These are phyloP conservation scores for Yamadazyma sp. DNA, from an alignment of 1,139 yeast genomes.

Conservation along the genomic window DNA sequence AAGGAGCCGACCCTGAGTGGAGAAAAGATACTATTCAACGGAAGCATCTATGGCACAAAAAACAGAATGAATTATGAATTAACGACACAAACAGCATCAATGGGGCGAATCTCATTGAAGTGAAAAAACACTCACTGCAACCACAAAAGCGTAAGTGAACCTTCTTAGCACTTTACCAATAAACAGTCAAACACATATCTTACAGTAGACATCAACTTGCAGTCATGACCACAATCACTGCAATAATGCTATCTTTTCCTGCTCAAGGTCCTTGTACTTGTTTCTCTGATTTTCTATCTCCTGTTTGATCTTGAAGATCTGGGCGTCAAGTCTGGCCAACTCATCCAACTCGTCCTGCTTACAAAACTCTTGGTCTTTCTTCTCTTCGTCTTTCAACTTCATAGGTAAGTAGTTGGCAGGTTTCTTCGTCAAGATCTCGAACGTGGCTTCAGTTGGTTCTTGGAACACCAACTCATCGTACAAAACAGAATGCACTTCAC, in stretches of 20 bases:
- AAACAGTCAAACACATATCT: too few species aligned
- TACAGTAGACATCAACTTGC: too few species aligned
- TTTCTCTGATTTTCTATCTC: conserved; percentile 55
- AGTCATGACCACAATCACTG: too few species aligned
- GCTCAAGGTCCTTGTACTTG: conserved; percentile 54
- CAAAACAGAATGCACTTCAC: conserved; percentile 62
- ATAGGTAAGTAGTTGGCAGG: conserved; percentile 78
- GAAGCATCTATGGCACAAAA: too few species aligned
- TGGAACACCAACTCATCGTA: conserved; percentile 93
- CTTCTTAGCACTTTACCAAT: too few species aligned
- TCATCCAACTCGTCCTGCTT: conserved; percentile 71
- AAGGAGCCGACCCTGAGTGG: too few species aligned
- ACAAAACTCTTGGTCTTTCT: conserved; percentile 43
- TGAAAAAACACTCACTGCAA: too few species aligned
- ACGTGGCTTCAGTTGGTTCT: conserved; percentile 91
- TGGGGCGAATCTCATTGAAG: too few species aligned
- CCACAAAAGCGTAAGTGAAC: neutral
- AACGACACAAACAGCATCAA: too few species aligned
- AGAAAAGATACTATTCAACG: too few species aligned
- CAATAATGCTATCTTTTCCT: conserved; percentile 41
- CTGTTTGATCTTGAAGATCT: conserved; percentile 58
- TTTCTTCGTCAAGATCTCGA: conserved; percentile 69
- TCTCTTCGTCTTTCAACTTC: conserved; percentile 44
- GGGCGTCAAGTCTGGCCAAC: conserved; percentile 68
- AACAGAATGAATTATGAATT: too few species aligned